Evolutionary conservation across 2,329 filamentous ascomycete genomes (phyloP), one percentile per base, ranked within the genome.

Genomic region (Zasmidium cellare): DNA sequence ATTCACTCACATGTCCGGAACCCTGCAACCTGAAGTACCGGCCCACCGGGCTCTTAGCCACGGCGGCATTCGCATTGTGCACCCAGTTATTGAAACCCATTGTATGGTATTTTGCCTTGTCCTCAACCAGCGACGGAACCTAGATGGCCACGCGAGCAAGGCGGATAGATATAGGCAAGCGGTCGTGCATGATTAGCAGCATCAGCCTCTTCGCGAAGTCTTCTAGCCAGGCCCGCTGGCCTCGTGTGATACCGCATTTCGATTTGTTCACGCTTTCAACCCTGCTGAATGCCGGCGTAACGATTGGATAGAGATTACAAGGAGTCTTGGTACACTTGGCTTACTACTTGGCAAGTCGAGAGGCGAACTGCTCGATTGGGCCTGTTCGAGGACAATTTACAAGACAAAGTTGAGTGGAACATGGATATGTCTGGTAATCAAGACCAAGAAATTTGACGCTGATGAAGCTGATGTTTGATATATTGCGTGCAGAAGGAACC

Each of bases 11-110:
- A 83, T 93, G 89, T 68, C 90, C 90, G 41, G 84, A 91, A 64
- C 89, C 89, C 61, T 96, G 90, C 44, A 96, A 84, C 65, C 86
- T 84, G 76, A 96, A 96, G 79, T 87, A 89, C 65, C 81, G 79
- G 61, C 90, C 90, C 59, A 91, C 81, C 31, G 80, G 73, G 70
- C 86, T 87, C 62, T 76, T 77, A 60, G 89, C 90, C 65, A 92
- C 82, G 59, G 77, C 80, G 49, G 60, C 63, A 56, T 71, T 70
- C 55, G 63, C 54, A 22, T 62, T 63, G 47, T 65, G 61, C 14
- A 67, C 58, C 65, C 66, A 69, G 20, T 51, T 57, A 41, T 61
- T 65, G 47, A 55, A 63, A 24, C 48, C 56, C 61, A 61, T 63
- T 3, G 16, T 41, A 14, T 14, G 11, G 16, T 6, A 18, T 41